Percentiles rank a stretch among this genome's conserved stretches.
Evolutionary conservation across 75 land plant species (phyloP).

Genomic region (Pinus albicaulis): DNA sequence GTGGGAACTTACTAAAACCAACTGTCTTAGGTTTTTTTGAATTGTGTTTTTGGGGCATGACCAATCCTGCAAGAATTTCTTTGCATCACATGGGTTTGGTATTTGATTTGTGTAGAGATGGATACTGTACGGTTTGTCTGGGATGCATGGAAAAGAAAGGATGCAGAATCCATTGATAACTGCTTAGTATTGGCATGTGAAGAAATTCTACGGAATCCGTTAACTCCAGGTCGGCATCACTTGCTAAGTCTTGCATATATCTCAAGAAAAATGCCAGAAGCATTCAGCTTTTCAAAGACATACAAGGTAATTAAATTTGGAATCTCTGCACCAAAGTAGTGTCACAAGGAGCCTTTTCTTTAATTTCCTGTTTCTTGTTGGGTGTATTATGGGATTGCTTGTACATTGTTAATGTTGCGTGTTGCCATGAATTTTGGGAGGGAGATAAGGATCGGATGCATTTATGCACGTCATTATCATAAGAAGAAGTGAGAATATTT

Average conservation of each 20-base stretch:
- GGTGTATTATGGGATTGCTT: not conserved
- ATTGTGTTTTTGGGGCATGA: no score
- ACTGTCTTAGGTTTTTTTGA: no score
- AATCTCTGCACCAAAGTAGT: not conserved
- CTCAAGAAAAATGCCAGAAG: slow-evolving; percentile 36
- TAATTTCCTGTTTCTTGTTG: not conserved
- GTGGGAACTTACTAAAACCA: no score
- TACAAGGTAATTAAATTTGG: slow-evolving; percentile 18
- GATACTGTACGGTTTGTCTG: slow-evolving; percentile 22
- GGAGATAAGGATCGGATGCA: not conserved
- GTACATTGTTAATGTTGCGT: not conserved
- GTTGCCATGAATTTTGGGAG: not conserved
- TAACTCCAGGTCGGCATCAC: slow-evolving; percentile 18
- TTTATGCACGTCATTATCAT: no score
- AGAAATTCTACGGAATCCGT: slow-evolving; percentile 23
- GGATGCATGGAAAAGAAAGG: slow-evolving; percentile 25
- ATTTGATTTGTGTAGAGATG: slow-evolving; percentile 11
- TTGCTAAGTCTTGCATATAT: slow-evolving; percentile 21
- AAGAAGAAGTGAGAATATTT: no score
- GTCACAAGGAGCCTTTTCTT: not conserved
- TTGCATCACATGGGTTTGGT: no score
- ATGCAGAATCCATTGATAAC: slow-evolving; percentile 28
- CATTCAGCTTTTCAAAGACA: slow-evolving; percentile 25
- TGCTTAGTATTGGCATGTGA: slow-evolving; percentile 19
- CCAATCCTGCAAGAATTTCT: no score